A percentile compares a stretch with the other conserved stretches of the same genome.
phyloP scores from a whole-genome alignment of 1,139 yeast genomes.

The Yamadazyma sp. region DNA sequence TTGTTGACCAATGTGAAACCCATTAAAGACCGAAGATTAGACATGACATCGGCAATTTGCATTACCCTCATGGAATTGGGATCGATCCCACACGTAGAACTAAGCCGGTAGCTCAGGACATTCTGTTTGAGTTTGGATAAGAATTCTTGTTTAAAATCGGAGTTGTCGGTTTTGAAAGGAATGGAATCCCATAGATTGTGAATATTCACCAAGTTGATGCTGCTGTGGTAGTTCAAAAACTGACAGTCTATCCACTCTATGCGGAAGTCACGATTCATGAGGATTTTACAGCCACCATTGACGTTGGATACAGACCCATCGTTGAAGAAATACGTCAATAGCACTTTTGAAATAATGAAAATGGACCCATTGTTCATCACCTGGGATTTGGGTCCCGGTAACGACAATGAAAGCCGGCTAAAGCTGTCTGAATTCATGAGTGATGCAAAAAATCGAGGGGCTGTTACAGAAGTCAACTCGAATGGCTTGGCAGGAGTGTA shows the following conservation, averaged over 20 bases:
- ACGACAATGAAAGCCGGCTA: constrained; percentile 52
- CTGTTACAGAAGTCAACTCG: constrained; percentile 61
- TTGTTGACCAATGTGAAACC: constrained; percentile 48
- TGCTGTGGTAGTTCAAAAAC: constrained; percentile 32
- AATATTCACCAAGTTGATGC: constrained; percentile 24
- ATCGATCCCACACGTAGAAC: constrained; percentile 46
- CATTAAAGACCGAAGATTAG: constrained; percentile 65
- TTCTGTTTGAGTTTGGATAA: constrained; percentile 22
- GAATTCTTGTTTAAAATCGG: constrained; percentile 27
- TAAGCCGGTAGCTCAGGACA: constrained; percentile 25
- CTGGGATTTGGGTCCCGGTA: constrained; percentile 67
- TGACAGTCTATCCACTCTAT: constrained; percentile 73
- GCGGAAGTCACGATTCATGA: constrained; percentile 60
- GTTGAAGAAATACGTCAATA: constrained; percentile 53
- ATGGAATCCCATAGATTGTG: constrained; percentile 18
- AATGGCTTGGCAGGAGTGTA: constrained; percentile 44
- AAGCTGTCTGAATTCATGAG: constrained; percentile 51
- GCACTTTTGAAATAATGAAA: constrained; percentile 57
- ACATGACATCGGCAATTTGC: constrained; percentile 77
- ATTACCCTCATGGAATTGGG: constrained; percentile 59
- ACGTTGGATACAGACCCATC: constrained; percentile 73
- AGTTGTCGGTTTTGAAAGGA: constrained; percentile 12
- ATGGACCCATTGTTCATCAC: constrained; percentile 67
- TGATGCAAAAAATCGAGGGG: constrained; percentile 65
- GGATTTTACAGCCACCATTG: constrained; percentile 57